Evolutionary conservation across 306 rosid genomes (phyloP), one percentile per base, ranked within the genome.

Genomic region (Arachis stenosperma): DNA sequence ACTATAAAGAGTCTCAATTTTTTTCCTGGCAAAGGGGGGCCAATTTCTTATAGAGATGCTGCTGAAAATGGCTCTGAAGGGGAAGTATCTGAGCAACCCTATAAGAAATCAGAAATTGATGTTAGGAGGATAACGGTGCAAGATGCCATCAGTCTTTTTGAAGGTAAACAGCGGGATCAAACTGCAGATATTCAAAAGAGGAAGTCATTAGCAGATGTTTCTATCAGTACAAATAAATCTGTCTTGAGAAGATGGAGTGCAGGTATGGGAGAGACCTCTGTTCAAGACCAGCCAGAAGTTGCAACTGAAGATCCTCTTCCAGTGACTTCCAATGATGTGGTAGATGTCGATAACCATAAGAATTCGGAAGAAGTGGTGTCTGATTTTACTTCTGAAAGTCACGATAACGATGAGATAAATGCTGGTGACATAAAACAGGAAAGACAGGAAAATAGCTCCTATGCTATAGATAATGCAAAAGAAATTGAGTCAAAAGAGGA

Each of bases 191-290:
- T 68, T 84, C 90, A 89, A 57, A 82, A 84, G 62, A 80, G 87
- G 86, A 88, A 81, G 79, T 91, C 92, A 43, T 65, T 86, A 77
- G 44, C 89, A 70, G 90, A 86, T 80, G 81, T 83, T 65, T 79
- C 96, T 57, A 50, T 63, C 48, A 64, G 74, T 81, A 78, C 97
- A 60, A 94, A 83, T 80, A 94, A 94, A 82, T 84, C 96, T 78
- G 96, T 94, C 51, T 80, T 94, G 86, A 91, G 98, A 84, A 94
- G 98, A 84, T 94, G 97, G 97, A 94, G 96, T 84, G 72, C 96
- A 39, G 90, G 96, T 65, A 76, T 88, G 83, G 96, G 96, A 52
- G 96, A 88, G 76, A 75, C 82, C 73, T 85, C 91, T 40, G 74
- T 80, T 71, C 86, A 74, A 65, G 70, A 78, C 78, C 88, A 72